phyloP scores from a whole-genome alignment of 352 stramenopile genomes.

The Globisporangium rhizosaccharum region DNA sequence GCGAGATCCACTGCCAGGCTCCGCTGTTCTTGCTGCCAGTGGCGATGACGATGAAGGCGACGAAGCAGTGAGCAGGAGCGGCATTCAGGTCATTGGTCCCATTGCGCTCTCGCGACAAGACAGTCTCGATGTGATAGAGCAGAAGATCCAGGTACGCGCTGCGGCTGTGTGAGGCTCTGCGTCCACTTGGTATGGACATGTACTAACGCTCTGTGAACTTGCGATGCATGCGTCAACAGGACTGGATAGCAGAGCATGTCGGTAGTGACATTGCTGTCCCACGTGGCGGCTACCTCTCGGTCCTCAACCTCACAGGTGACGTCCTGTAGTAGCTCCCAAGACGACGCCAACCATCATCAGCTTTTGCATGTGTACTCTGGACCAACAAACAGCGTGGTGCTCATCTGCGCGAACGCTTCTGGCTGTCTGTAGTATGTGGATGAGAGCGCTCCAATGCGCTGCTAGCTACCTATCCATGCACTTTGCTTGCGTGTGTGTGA shows the following conservation, averaged over 20 bases:
- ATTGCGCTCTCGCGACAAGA: constrained; percentile 45
- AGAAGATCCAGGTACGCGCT: constrained; percentile 40
- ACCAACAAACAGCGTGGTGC: not conserved
- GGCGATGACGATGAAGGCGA: constrained; percentile 10
- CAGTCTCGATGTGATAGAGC: constrained; percentile 48
- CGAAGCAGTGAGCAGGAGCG: constrained; percentile 1
- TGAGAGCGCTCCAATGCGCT: too few relatives aligned
- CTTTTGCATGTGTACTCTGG: not conserved
- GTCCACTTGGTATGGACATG: too few relatives aligned
- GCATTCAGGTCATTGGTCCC: constrained; percentile 35
- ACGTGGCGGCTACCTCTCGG: constrained; percentile 35
- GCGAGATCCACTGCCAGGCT: constrained; percentile 26
- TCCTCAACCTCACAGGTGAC: constrained; percentile 35
- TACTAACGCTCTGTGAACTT: not conserved
- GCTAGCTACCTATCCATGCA: too few relatives aligned
- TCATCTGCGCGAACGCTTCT: not conserved
- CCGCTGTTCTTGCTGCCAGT: not conserved
- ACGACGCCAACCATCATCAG: not conserved
- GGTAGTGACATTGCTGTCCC: constrained; percentile 25
- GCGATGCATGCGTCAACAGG: constrained; percentile 8
- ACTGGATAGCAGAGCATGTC: constrained; percentile 45
- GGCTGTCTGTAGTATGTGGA: too few relatives aligned
- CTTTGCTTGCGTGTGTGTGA: not conserved
- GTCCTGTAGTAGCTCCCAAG: constrained; percentile 24
- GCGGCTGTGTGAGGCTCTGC: not conserved